A percentile compares a stretch with the other conserved stretches of the same genome.
These are phyloP conservation scores for Pichia insulana DNA, from an alignment of 805 yeast genomes.

Conservation along the genomic window DNA sequence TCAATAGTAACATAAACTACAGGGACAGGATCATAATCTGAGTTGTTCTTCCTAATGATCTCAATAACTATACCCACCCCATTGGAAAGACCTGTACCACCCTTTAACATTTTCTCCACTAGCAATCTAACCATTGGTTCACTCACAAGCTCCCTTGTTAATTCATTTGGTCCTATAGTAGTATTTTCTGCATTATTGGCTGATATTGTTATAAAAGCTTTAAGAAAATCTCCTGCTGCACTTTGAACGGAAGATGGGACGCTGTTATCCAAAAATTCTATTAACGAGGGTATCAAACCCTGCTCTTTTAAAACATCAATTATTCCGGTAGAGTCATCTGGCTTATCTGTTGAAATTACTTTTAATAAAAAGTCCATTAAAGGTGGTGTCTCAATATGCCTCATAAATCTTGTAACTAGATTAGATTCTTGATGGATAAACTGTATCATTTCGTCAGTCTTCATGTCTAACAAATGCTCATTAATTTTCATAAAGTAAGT, in stretches of 20 bases:
- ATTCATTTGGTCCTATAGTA: conserved; percentile 91
- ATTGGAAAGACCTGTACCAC: conserved; percentile 83
- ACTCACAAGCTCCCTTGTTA: conserved; percentile 84
- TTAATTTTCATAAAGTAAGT: conserved; percentile 87
- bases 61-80: conserved; percentile 95
- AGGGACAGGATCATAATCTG: conserved; percentile 88
- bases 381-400: conserved; percentile 87
- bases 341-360: conserved; percentile 87
- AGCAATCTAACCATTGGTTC: conserved; percentile 56
- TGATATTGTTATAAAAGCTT: conserved; percentile 87
- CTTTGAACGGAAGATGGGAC: conserved; percentile 69
- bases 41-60: conserved; percentile 87
- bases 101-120: conserved; percentile 67
- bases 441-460: conserved; percentile 67
- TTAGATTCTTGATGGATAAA: conserved; percentile 62
- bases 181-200: conserved; percentile 88
- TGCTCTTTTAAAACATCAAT: conserved; percentile 69
- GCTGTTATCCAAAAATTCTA: conserved; percentile 62
- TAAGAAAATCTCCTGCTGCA: conserved; percentile 91
- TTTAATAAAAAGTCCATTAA: conserved; percentile 86
- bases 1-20: conserved; percentile 75
- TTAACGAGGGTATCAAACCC: conserved; percentile 59
- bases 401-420: conserved; percentile 72
- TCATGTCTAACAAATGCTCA: conserved; percentile 82
- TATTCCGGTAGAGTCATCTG: conserved; percentile 82